Base-by-base conservation (phyloP, 768 basidiomycete genomes). In the Tylopilus plumbeoviolaceoides region DNA sequence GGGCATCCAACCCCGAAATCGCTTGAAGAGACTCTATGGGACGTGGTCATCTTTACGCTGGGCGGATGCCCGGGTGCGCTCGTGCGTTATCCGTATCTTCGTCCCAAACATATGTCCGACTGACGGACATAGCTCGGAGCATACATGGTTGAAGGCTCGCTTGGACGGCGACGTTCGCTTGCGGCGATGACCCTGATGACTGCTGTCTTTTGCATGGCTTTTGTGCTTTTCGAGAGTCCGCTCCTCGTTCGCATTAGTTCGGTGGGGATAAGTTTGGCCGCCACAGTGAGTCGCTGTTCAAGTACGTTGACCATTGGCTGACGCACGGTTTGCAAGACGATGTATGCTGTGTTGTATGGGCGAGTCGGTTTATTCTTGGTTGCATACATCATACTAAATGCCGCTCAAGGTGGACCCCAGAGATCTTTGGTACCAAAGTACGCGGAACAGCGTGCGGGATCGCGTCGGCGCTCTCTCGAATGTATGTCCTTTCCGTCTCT, bases 311-410 rank as follows among this genome's bases (percentile, higher is more conserved):
- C 33, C 27, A 27, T 10, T 21, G 8, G 25, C 49, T 25, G 31
- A 53, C 44, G 40, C 15, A 27, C 23, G 46, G 9, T 27, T 35
- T 41, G 31, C 58, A 38, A 87, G 85, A 77, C 85, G 3, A 90
- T 91, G 90, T 91, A 87, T 80, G 88, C 90, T 11, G 85, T 92
- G n/a, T 60, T 91, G 47, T 91, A 91, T 59, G 89, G 89, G 70
- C 71, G 50, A 48, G 28, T 41, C 10, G 8, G 33, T 8, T 8
- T 30, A 30, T 1, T 30, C 30, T 30, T 23, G 23, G 23, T 23
- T 23, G 10, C 30, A 30, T 30, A 30, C 30, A 30, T 5, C 30
- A 2, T 30, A 28, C 10, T 30, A 11, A 30, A 5, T 7, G 30
- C 10, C 10, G 4, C 30, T 30, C 30, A 11, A 75, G 77, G 4